phyloP scores from a whole-genome alignment of 768 basidiomycete species.

The Leccinum subgranulosum region DNA sequence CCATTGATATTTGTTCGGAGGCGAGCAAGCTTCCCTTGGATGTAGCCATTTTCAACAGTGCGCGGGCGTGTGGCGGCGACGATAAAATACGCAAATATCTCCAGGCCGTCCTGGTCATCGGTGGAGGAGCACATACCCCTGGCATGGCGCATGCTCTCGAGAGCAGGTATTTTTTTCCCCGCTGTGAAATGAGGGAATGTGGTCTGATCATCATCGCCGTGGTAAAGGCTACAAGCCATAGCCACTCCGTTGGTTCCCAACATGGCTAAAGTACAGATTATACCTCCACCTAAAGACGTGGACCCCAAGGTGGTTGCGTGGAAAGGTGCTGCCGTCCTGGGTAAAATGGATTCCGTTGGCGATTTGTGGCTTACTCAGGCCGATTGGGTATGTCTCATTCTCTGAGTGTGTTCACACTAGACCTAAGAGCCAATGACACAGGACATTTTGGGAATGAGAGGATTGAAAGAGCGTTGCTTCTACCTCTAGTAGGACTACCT shows the following conservation, averaged over 20 bases:
- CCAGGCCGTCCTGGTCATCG: conserved; percentile 83
- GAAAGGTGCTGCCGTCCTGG: conserved; percentile 92
- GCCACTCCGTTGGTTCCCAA: conserved; percentile 77
- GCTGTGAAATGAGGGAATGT: neutral
- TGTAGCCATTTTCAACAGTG: conserved; percentile 89
- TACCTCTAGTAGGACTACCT: conserved; percentile 54
- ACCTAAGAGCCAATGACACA: conserved; percentile 29
- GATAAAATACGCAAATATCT: conserved; percentile 89
- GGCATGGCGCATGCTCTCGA: conserved; percentile 86
- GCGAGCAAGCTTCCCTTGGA: conserved; percentile 89
- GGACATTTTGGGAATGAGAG: conserved; percentile 79
- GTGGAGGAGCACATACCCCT: conserved; percentile 76
- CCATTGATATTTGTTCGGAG: conserved; percentile 79
- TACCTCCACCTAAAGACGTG: conserved; percentile 92
- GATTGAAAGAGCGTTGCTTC: conserved; percentile 78
- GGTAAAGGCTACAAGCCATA: conserved; percentile 64
- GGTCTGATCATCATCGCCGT: conserved; percentile 5
- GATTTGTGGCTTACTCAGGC: conserved; percentile 86
- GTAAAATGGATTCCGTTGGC: conserved; percentile 84
- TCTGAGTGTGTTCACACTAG: neutral
- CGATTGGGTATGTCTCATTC: conserved; percentile 71
- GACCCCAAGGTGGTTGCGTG: conserved; percentile 88
- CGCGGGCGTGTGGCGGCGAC: conserved; percentile 82
- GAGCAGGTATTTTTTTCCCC: conserved; percentile 55
- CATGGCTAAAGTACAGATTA: conserved; percentile 87